Base-by-base conservation (phyloP, 495 filamentous ascomycete species). In the Penicillium chermesinum region DNA sequence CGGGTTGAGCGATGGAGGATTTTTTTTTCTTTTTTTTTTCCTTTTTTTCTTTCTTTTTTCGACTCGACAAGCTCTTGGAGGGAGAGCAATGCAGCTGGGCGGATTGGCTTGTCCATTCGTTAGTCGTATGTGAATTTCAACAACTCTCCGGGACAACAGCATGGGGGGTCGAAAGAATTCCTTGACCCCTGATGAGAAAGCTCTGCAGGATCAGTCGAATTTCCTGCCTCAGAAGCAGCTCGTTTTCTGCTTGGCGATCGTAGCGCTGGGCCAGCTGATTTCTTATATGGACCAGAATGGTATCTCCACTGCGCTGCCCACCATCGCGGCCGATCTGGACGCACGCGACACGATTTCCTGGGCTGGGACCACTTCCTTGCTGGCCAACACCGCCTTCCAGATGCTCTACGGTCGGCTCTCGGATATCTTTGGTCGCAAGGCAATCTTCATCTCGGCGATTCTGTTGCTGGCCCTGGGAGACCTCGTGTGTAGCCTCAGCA, bases 341-440 rank as follows among this genome's bases (percentile, higher is more conserved):
- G 79, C 75, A 0, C 55, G 67, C 30, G 66, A 78, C 27, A 83
- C 80, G n/a, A 83, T 88, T 20, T 85, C 79, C 0, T 91, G 86
- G 86, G 79, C 85, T 4, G 87, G 84, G n/a, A 89, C 84, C 1
- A 85, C 85, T 2, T 84, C 84, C 16, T 65, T 89, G 15, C 82
- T 90, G 44, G 83, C 83, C 2, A 86, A 85, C 56, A 86, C 83
- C 9, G 79, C 83, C 44, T 87, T 85, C 44, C 78, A 79, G 13
- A 75, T 81, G n/a, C 67, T 81, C 0, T 82, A 81, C 39, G 78
- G 79, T n/a, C 70, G 80, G 18, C 54, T 84, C 3, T 81, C 77
- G 1, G 74, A 81, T 61, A 79, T 81, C 21, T 76, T 81, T 46
- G 79, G 79, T 12, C 72, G 78, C 2, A 81, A 81, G 56, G 62